phyloP scores from a whole-genome alignment of 2,329 filamentous ascomycete genomes.

The Ceratocystis eucalypticola region DNA sequence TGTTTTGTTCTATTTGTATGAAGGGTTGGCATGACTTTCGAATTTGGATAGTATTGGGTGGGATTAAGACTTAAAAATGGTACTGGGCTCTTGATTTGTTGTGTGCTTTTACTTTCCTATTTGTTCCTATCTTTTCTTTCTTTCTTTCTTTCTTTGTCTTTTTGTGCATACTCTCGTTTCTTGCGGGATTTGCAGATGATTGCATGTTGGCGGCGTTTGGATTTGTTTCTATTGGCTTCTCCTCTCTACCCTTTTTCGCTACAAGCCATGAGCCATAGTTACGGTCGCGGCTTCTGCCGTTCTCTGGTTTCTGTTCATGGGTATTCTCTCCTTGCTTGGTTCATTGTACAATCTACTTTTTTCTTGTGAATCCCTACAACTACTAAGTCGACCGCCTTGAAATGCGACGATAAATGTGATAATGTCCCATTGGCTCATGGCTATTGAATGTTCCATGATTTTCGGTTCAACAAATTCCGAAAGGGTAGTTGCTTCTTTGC shows the following conservation, averaged over 20 bases:
- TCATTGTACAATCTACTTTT: background rate
- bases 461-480: background rate
- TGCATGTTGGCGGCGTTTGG: background rate
- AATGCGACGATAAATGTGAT: background rate
- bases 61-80: conserved; percentile 6
- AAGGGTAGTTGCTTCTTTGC: conserved; percentile 1
- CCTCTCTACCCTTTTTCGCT: background rate
- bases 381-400: background rate
- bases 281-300: background rate
- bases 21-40: background rate
- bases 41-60: conserved; percentile 8
- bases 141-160: background rate
- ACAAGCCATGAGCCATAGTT: background rate
- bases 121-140: background rate
- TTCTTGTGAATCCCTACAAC: background rate
- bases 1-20: background rate
- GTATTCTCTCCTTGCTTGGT: background rate
- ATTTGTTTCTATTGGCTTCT: background rate
- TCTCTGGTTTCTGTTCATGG: background rate
- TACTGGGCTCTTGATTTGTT: background rate
- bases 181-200: background rate
- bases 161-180: background rate
- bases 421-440: background rate
- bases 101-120: background rate
- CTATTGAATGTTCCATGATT: background rate